phyloP scores from a whole-genome alignment of 768 basidiomycete species.

The Panus rudis region DNA sequence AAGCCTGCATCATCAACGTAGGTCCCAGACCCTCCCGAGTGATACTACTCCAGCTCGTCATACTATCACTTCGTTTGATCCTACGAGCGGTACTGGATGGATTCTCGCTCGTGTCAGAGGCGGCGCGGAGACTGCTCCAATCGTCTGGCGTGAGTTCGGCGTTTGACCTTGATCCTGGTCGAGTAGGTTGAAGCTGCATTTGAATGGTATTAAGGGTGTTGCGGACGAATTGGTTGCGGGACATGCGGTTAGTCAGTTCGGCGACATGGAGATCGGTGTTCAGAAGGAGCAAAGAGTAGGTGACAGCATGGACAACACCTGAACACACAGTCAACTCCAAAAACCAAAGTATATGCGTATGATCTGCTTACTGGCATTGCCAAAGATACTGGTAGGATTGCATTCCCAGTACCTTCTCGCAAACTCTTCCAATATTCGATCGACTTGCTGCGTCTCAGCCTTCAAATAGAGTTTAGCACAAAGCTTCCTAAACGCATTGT shows the following conservation, averaged over 20 bases:
- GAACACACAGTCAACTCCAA: too few relatives aligned
- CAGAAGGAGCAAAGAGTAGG: slow-evolving; percentile 86
- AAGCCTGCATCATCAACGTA: slow-evolving; percentile 18
- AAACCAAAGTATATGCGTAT: slow-evolving; percentile 7
- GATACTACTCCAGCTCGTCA: slow-evolving; percentile 79
- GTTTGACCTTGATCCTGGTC: slow-evolving; percentile 40
- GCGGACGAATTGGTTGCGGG: slow-evolving; percentile 81
- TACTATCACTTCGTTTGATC: slow-evolving; percentile 74
- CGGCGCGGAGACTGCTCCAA: slow-evolving; percentile 49
- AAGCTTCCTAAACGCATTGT: slow-evolving; percentile 85
- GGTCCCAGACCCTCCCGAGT: slow-evolving; percentile 51
- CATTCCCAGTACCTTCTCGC: slow-evolving; percentile 88
- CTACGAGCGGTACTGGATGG: slow-evolving; percentile 31
- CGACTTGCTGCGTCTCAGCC: slow-evolving; percentile 96
- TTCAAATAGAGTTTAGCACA: slow-evolving; percentile 91
- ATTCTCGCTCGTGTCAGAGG: slow-evolving; percentile 52
- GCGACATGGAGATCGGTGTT: slow-evolving; percentile 98
- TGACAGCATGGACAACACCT: slow-evolving; percentile 93
- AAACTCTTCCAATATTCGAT: slow-evolving; percentile 91
- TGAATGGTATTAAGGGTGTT: slow-evolving; percentile 88
- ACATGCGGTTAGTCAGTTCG: slow-evolving; percentile 84
- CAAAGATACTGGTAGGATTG: slow-evolving; percentile 76
- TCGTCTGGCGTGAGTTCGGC: slow-evolving; percentile 67
- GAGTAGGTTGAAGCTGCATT: slow-evolving; percentile 58
- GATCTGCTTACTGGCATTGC: slow-evolving; percentile 70